Evolutionary conservation across 345 rosid genomes (phyloP).

Genomic region (Euphorbia lathyris): DNA sequence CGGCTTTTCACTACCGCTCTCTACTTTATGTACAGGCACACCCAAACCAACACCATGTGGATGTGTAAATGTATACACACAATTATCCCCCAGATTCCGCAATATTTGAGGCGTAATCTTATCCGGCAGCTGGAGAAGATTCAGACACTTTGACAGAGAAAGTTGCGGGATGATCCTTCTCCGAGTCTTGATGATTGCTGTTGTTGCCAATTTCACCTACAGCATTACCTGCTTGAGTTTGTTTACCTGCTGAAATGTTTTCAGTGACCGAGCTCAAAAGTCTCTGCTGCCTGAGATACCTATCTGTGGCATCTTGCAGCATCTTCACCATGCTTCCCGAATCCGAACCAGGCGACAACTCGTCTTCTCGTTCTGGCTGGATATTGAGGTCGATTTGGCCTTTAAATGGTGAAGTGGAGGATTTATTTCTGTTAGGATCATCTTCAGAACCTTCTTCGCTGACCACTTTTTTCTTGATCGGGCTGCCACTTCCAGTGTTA

Average conservation of each 20-base stretch:
- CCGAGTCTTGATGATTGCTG: conserved; percentile 26
- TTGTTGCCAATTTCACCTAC: conserved; percentile 21
- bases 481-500: conserved; percentile 44
- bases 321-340: conserved; percentile 39
- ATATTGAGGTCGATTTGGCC: conserved; percentile 85
- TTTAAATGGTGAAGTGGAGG: conserved; percentile 54
- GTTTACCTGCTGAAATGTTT: conserved; percentile 23
- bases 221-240: conserved; percentile 10
- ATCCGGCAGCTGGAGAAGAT: conserved; percentile 36
- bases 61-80: conserved; percentile 18
- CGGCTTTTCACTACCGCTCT: conserved; percentile 18
- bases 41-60: conserved; percentile 17
- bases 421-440: conserved; percentile 42
- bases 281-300: conserved; percentile 35
- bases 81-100: conserved; percentile 4
- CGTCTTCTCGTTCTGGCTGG: conserved; percentile 90
- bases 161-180: conserved; percentile 20
- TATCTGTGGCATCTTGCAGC: conserved; percentile 40
- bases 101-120: conserved; percentile 5
- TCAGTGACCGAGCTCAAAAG: conserved; percentile 29
- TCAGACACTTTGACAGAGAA: conserved; percentile 28
- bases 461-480: conserved; percentile 34
- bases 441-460: conserved; percentile 47
- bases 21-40: conserved; percentile 39
- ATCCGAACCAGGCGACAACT: conserved; percentile 53